Evolutionary conservation across 495 filamentous ascomycete genomes (phyloP).

Genomic region (Penicillium egyptiacum): DNA sequence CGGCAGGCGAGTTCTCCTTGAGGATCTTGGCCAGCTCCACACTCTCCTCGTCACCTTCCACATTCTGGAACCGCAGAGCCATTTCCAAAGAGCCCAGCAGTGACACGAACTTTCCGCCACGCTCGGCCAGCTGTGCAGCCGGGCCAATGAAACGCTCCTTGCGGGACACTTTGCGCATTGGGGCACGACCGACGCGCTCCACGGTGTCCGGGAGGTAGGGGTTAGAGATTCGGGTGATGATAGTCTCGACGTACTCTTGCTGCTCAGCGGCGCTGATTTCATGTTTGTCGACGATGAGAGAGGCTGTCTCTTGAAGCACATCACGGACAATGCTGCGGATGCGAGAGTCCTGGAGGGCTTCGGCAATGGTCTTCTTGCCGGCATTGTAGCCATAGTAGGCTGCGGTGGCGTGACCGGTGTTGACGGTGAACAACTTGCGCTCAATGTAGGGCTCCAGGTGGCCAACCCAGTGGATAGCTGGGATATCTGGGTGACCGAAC

Average conservation of each 20-base stretch:
- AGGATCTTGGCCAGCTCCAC: conserved; percentile 78
- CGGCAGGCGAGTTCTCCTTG: conserved; percentile 59
- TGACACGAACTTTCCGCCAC: conserved; percentile 64
- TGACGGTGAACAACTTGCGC: conserved; percentile 98
- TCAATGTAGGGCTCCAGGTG: conserved; percentile 94
- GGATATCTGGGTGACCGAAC: conserved; percentile 64
- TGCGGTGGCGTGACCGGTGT: conserved; percentile 95
- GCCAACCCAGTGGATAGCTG: conserved; percentile 89
- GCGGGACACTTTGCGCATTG: conserved; percentile 85
- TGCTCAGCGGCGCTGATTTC: conserved; percentile 75
- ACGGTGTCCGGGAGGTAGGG: conserved; percentile 91
- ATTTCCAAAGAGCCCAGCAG: conserved; percentile 78
- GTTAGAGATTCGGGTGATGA: conserved; percentile 89
- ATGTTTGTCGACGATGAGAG: conserved; percentile 84
- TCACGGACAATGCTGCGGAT: conserved; percentile 74
- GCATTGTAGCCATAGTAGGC: conserved; percentile 90
- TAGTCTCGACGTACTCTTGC: conserved; percentile 85
- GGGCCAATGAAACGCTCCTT: conserved; percentile 96
- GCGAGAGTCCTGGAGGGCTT: conserved; percentile 66
- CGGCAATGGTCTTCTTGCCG: conserved; percentile 81
- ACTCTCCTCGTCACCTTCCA: conserved; percentile 85
- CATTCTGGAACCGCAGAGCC: conserved; percentile 90
- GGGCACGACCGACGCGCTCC: conserved; percentile 93
- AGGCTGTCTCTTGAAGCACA: conserved; percentile 76
- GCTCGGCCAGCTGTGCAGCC: conserved; percentile 78